A percentile compares a stretch with the other conserved stretches of the same genome.
phyloP scores from a whole-genome alignment of 129 eudicot genomes.

The Flaveria linearis region DNA sequence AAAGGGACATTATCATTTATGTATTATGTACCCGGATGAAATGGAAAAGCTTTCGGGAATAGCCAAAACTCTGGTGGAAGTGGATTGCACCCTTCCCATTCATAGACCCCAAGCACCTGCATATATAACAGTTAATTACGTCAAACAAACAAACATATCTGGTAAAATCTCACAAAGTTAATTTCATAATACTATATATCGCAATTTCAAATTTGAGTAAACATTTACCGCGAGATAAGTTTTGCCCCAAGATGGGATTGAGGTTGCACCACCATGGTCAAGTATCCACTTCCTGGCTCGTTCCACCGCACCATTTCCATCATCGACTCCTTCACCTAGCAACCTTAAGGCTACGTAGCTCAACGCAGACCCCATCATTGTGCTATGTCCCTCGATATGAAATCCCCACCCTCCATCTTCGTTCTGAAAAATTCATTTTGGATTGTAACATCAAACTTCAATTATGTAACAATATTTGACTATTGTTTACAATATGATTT shows the following conservation, averaged over 20 bases:
- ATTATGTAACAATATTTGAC: neutral
- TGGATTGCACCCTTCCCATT: conserved; percentile 85
- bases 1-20: neutral
- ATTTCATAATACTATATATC: neutral
- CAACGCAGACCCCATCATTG: conserved; percentile 74
- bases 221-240: conserved; percentile 63
- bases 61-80: conserved; percentile 85
- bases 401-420: conserved; percentile 94
- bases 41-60: conserved; percentile 64
- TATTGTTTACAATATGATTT: too few relatives aligned
- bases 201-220: neutral
- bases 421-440: conserved; percentile 41
- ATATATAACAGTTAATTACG: neutral
- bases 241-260: conserved; percentile 81
- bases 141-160: neutral
- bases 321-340: conserved; percentile 66
- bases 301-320: conserved; percentile 51
- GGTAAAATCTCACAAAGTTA: too few relatives aligned
- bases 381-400: conserved; percentile 68
- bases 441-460: neutral
- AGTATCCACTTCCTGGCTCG: conserved; percentile 72
- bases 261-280: conserved; percentile 74
- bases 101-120: conserved; percentile 34
- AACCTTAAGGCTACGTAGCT: conserved; percentile 60
- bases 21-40: conserved; percentile 61